These are phyloP conservation scores for Penicillium samsonianum DNA, from an alignment of 495 filamentous ascomycete genomes.

Conservation along the genomic window DNA sequence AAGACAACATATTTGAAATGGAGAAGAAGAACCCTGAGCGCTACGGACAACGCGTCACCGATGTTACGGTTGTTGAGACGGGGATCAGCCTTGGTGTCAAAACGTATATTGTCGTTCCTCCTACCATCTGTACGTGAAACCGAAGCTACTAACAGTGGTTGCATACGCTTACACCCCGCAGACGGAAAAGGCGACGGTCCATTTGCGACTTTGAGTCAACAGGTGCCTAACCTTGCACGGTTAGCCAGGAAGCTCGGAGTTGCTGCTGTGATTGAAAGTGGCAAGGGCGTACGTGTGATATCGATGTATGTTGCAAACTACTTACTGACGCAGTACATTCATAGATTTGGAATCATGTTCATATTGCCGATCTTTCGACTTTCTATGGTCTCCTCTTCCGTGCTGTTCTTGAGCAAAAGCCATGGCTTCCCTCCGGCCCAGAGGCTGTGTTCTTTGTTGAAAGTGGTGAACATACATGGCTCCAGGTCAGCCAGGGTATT, in stretches of 20 bases:
- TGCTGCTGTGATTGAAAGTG: slow-evolving; percentile 6
- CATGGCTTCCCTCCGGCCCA: slow-evolving; percentile 40
- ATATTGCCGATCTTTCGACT: slow-evolving; percentile 46
- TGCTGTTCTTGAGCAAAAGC: slow-evolving; percentile 17
- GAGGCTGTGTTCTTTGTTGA: slow-evolving; percentile 48
- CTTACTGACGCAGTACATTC: slow-evolving; percentile 28
- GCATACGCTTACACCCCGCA: neutral
- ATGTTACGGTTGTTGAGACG: slow-evolving; percentile 44
- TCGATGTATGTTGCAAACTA: neutral
- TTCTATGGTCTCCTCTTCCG: slow-evolving; percentile 37
- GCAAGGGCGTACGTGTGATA: slow-evolving; percentile 2
- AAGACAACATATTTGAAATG: slow-evolving; percentile 43
- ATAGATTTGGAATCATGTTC: slow-evolving; percentile 48
- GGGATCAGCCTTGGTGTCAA: slow-evolving; percentile 40
- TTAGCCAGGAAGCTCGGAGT: neutral
- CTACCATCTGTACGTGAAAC: slow-evolving; percentile 40
- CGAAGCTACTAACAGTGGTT: neutral
- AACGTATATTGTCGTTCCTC: slow-evolving; percentile 50
- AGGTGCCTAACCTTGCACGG: slow-evolving; percentile 8
- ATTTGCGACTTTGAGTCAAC: slow-evolving; percentile 5
- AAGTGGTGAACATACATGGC: slow-evolving; percentile 43
- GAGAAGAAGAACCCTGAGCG: slow-evolving; percentile 37
- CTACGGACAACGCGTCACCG: slow-evolving; percentile 50
- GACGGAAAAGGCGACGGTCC: slow-evolving; percentile 6
- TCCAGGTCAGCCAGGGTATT: slow-evolving; percentile 36